Base-by-base conservation (phyloP, 768 basidiomycete genomes). In the Mycena rebaudengoi region DNA sequence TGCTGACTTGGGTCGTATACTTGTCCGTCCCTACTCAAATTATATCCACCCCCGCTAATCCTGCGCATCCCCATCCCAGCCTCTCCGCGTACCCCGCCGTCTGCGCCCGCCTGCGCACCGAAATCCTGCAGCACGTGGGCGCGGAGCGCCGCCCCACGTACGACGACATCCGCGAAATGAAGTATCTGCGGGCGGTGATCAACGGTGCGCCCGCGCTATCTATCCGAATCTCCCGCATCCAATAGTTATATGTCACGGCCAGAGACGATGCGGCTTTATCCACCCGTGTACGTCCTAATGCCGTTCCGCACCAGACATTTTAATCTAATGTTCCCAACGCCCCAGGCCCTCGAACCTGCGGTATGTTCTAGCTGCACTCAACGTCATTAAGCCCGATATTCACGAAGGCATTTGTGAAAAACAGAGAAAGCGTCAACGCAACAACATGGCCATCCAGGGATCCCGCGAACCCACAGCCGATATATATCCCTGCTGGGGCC, bases 81-180 rank as follows among this genome's bases (percentile, higher is more conserved):
- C 54, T 63, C 1, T 56, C 62, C 7, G 16, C 51, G 7, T 49
- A 62, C 29, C 61, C 53, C 16, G 30, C 26, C 4, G 53, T 62
- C 10, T 62, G 28, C 45, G 18, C 45, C 14, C 70, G 83, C 1
- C 80, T 90, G 16, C 82, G 85, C 21, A 75, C 82, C 32, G 88
- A 90, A 70, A 79, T 90, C 21, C 59, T 84, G 5, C 73, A 74
- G 18, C 75, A 74, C 16, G 78, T 88, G 23, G 87, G 87, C 0
- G 67, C 72, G 10, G 72, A 69, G 2, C 70, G 79, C 14, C 59
- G 78, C 10, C 87, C 88, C 0, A 84, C 85, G 1, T 86, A 85
- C 65, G 86, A 87, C 23, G 83, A 86, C 41, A 79, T 89, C 60
- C 77, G 83, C 26, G 78, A 82, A 13, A 85, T 88, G 86, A 86